A percentile compares a stretch with the other conserved stretches of the same genome.
These are phyloP conservation scores for Arxiozyma bovina DNA, from an alignment of 1,139 yeast species.

Conservation along the genomic window DNA sequence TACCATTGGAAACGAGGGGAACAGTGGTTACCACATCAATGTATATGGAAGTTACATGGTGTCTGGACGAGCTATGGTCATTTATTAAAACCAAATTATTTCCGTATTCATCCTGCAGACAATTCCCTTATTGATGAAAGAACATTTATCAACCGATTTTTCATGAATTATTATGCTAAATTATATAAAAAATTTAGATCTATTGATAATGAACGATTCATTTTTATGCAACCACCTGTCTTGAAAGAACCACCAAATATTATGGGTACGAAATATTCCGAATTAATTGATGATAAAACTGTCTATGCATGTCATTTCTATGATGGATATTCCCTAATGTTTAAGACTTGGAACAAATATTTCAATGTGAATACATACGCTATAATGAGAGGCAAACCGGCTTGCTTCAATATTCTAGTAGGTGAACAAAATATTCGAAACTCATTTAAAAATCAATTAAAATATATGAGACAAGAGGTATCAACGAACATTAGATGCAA, in stretches of 20 bases:
- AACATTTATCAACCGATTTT: constrained; percentile 55
- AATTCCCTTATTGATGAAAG: constrained; percentile 38
- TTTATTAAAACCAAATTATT: constrained; percentile 43
- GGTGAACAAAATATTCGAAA: constrained; percentile 75
- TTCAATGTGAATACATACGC: constrained; percentile 88
- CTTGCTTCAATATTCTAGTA: constrained; percentile 66
- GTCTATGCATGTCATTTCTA: constrained; percentile 83
- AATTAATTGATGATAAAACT: constrained; percentile 48
- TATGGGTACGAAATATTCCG: constrained; percentile 38
- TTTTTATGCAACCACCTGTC: constrained; percentile 78
- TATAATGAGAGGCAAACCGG: constrained; percentile 72
- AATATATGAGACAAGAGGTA: constrained; percentile 57
- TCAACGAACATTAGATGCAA: constrained; percentile 43
- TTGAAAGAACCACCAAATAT: constrained; percentile 69
- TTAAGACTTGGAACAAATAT: constrained; percentile 66
- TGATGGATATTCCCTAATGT: constrained; percentile 88
- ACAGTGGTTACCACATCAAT: constrained; percentile 62
- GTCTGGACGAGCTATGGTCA: constrained; percentile 51
- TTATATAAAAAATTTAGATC: constrained; percentile 45
- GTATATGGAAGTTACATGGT: constrained; percentile 71
- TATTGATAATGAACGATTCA: constrained; percentile 40
- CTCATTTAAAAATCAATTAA: constrained; percentile 58
- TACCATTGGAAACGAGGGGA: constrained; percentile 63
- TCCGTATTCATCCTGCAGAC: constrained; percentile 24
- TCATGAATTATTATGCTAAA: constrained; percentile 47